Evolutionary conservation across 441 rosid species (phyloP), one percentile per base, ranked within the genome.

Genomic region (Euphorbia corollata): DNA sequence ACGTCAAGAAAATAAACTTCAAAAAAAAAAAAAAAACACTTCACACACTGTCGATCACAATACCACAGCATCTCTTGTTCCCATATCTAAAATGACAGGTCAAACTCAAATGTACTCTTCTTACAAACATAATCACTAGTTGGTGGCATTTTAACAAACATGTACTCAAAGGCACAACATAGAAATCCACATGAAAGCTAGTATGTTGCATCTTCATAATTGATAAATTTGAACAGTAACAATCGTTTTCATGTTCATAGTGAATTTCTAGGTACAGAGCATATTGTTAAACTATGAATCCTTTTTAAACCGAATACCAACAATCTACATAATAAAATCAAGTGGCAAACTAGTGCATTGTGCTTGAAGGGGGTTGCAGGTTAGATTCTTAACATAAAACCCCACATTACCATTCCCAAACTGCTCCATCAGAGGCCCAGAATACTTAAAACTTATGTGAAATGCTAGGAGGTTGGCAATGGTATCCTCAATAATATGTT

Each of bases 11-110:
- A 38, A 63, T 13, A 55, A 4, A 67, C 45, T 56, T 30, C 30
- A 97, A 73, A 68, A 55, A 55, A 38, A 63, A 13, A 50, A 11
- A 67, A 53, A 53, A 10, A 59, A 20, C 55, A 54, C 50, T 45
- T 65, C 13, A 48, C 27, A 62, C n/a, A 48, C 27, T 57, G 45
- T 10, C 11, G 47, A 32, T 12, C 38, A 58, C 45, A 53, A 62
- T 6, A 16, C 23, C 57, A 51, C 11, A 19, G 18, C 12, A 53
- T 18, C 27, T 55, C 22, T 10, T 38, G 41, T 38, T 38, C n/a
- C n/a, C 6, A n/a, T n/a, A 45, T 55, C 47, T 56, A 36, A 55
- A 56, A 18, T 23, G 23, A 4, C 10, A 2, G 4, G 0, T n/a
- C 6, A 41, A 41, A 41, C 0, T 39, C 38, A 34, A 34, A 34